These are phyloP conservation scores for Balakata baccata DNA, from an alignment of 345 rosid genomes.

Conservation along the genomic window DNA sequence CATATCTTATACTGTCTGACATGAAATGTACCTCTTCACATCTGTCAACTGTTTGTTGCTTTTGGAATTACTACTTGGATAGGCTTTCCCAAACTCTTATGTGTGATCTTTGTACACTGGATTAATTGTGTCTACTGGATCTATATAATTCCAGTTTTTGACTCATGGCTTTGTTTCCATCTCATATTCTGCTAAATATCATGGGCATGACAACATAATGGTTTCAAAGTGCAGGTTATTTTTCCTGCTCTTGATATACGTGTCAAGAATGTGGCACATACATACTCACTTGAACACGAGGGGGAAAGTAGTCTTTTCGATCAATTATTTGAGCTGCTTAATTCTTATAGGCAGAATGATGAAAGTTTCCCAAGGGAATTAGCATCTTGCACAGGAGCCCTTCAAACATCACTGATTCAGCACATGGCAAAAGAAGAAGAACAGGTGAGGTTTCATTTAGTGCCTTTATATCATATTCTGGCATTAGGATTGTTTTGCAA, in stretches of 20 bases:
- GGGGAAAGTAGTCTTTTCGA: constrained; percentile 60
- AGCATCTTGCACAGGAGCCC: constrained; percentile 60
- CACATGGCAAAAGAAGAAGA: constrained; percentile 74
- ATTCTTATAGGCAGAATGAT: constrained; percentile 38
- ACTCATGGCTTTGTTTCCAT: neutral
- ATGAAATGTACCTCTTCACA: too few species aligned
- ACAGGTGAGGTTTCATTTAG: constrained; percentile 41
- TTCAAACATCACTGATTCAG: constrained; percentile 60
- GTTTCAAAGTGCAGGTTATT: constrained; percentile 49
- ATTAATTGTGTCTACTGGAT: constrained; percentile 1
- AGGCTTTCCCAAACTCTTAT: neutral
- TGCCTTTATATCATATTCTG: constrained; percentile 5
- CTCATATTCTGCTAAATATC: constrained; percentile 3
- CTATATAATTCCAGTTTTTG: constrained; percentile 8
- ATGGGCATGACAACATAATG: neutral
- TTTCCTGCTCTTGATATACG: constrained; percentile 64
- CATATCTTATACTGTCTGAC: neutral
- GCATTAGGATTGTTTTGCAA: neutral
- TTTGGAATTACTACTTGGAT: neutral
- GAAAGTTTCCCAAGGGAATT: constrained; percentile 58
- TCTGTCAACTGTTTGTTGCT: constrained; percentile 8
- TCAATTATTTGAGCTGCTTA: constrained; percentile 50
- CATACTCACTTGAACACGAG: constrained; percentile 60
- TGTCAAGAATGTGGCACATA: constrained; percentile 58
- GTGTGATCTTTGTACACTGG: neutral